Base-by-base conservation (phyloP, 768 basidiomycete genomes). In the Glaciozyma antarctica region DNA sequence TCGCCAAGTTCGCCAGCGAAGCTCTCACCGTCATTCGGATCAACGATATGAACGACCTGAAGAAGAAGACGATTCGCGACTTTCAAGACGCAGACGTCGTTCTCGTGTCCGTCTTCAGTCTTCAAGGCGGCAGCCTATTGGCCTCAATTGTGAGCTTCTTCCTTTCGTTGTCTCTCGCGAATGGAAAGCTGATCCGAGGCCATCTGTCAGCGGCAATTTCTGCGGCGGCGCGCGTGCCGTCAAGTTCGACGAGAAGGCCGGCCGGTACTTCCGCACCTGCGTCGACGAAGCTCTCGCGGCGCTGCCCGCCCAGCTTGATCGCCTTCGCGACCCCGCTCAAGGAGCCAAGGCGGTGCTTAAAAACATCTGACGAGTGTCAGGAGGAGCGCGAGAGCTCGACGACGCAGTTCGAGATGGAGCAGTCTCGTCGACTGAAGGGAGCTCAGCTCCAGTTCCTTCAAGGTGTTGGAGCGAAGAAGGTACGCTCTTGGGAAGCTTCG, bases 191-290 rank as follows among this genome's bases (percentile, higher is more conserved):
- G 51, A 52, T n/a, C 38, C 21, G 24, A 12, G 90, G 71, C 79
- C 86, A 8, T 83, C 82, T n/a, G 88, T 88, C 73, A 81, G 91
- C 15, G 84, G 85, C 67, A 78, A 83, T 3, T 81, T 92, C 51
- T 58, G 28, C 9, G 55, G 38, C 8, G 82, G 85, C 5, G 87
- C 81, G 9, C 85, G 81, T 12, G 85, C 26, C 38, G 44, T 67
- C 68, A 67, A 58, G 62, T 77, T 78, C n/a, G 83, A 84, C 65
- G 43, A 61, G 34, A 59, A 54, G 51, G 65, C 65, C 0, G 90
- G 90, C 17, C 84, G 93, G 24, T 90, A 90, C 78, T 95, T 93
- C 81, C 85, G 87, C 60, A 85, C 86, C n/a, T 82, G 87, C 38
- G 79, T 94, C 26, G 84, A 87, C 24, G 81, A 83, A 51, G 80